A percentile compares a stretch with the other conserved stretches of the same genome.
These are phyloP conservation scores for Phytophthora rubi DNA, from an alignment of 352 stramenopile species.

Conservation along the genomic window DNA sequence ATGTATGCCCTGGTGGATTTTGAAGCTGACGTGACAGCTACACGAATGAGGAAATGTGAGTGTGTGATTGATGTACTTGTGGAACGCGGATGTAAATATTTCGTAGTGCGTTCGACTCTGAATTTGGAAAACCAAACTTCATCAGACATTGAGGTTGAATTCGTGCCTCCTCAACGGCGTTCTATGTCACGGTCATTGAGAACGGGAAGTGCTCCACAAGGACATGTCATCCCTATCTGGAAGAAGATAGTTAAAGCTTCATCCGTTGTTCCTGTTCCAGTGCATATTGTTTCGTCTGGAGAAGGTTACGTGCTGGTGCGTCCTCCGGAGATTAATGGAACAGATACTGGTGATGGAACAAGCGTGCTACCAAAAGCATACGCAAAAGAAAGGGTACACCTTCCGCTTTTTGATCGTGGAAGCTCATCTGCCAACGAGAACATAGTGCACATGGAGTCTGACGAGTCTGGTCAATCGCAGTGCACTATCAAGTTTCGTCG, in stretches of 20 bases:
- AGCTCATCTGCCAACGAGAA: slow-evolving; percentile 38
- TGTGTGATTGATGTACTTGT: slow-evolving; percentile 88
- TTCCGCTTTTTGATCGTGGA: slow-evolving; percentile 72
- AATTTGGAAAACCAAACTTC: slow-evolving; percentile 86
- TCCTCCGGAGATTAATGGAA: slow-evolving; percentile 61
- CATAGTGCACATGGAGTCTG: slow-evolving; percentile 30
- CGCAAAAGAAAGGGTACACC: slow-evolving; percentile 73
- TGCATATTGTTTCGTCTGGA: slow-evolving; percentile 76
- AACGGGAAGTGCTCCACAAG: slow-evolving; percentile 34
- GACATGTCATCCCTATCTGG: slow-evolving; percentile 67
- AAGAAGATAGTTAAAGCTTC: slow-evolving; percentile 67
- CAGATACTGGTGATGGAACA: slow-evolving; percentile 21
- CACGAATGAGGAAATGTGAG: slow-evolving; percentile 76
- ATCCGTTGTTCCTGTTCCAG: slow-evolving; percentile 66
- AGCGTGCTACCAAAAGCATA: slow-evolving; percentile 64
- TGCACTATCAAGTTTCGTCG: slow-evolving; percentile 83
- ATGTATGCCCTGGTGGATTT: slow-evolving; percentile 82
- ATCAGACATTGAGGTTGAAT: slow-evolving; percentile 87
- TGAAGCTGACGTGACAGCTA: slow-evolving; percentile 52
- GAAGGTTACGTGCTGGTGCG: slow-evolving; percentile 80
- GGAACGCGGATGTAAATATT: slow-evolving; percentile 88
- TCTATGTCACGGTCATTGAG: slow-evolving; percentile 44
- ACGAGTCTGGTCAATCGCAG: slow-evolving; percentile 43
- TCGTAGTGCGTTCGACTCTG: slow-evolving; percentile 83
- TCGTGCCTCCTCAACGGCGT: slow-evolving; percentile 64